Conservation (phyloP, 148 eudicot species). For the Nyssa sinensis region DNA sequence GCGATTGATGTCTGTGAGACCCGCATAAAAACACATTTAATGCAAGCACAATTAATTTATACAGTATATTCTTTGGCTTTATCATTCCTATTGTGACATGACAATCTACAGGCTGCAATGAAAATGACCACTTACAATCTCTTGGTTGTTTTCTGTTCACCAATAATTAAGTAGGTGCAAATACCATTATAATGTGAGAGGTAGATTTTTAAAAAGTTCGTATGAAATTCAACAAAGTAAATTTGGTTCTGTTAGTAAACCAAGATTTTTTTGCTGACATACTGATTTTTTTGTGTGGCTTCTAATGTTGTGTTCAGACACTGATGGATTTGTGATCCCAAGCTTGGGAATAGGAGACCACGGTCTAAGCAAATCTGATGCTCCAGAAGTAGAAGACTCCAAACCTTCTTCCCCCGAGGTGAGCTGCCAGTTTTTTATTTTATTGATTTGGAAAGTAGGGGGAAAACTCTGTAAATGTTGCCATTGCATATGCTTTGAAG, state of each 20-base stretch:
- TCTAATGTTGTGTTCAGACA: slow-evolving; percentile 44
- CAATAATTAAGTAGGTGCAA: too few species aligned
- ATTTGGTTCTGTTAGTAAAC: not conserved
- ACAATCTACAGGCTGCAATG: not conserved
- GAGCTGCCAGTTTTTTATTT: slow-evolving; percentile 11
- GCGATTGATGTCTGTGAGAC: too few species aligned
- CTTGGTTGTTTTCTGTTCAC: too few species aligned
- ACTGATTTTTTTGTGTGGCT: not conserved
- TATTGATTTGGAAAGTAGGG: not conserved
- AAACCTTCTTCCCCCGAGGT: slow-evolving; percentile 55
- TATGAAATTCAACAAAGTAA: too few species aligned
- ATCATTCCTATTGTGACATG: not conserved
- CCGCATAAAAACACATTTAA: too few species aligned
- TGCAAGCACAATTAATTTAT: too few species aligned
- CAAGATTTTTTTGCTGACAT: not conserved
- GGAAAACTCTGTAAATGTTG: not conserved
- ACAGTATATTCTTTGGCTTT: not conserved
- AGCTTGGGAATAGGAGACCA: slow-evolving; percentile 78
- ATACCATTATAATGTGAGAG: too few species aligned
- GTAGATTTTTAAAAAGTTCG: too few species aligned
- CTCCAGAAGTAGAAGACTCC: slow-evolving; percentile 41
- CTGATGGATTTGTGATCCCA: slow-evolving; percentile 94
- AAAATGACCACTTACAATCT: not conserved
- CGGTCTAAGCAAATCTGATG: slow-evolving; percentile 29
- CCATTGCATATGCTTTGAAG: not conserved